These are phyloP conservation scores for Hyaloscypha variabilis DNA, from an alignment of 495 filamentous ascomycete genomes.

Conservation along the genomic window DNA sequence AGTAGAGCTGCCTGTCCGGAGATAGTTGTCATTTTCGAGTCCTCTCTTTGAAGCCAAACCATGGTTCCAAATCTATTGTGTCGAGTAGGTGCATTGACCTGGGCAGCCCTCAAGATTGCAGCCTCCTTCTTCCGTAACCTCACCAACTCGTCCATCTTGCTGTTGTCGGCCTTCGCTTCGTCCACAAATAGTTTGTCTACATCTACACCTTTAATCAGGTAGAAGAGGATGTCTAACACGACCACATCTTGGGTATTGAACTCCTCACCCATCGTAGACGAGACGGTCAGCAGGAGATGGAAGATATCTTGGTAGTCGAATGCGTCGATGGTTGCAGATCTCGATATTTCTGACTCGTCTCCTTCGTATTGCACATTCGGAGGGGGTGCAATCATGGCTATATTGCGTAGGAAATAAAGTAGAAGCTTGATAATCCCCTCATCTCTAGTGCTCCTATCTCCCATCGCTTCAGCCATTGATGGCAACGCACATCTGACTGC, in stretches of 20 bases:
- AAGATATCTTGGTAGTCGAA: conserved; percentile 91
- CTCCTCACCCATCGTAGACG: conserved; percentile 89
- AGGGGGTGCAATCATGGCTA: conserved; percentile 79
- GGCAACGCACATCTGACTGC: conserved; percentile 82
- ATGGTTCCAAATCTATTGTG: conserved; percentile 97
- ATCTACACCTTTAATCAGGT: conserved; percentile 88
- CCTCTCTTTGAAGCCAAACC: conserved; percentile 92
- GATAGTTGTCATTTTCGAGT: conserved; percentile 78
- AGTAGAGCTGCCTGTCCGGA: conserved; percentile 81
- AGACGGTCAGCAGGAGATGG: conserved; percentile 77
- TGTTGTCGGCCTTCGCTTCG: conserved; percentile 65
- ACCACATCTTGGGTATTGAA: conserved; percentile 86
- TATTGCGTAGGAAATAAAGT: conserved; percentile 85
- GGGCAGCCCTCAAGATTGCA: conserved; percentile 75
- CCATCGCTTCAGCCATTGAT: conserved; percentile 76
- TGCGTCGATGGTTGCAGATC: conserved; percentile 84
- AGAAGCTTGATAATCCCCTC: conserved; percentile 93
- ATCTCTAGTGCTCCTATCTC: conserved; percentile 77
- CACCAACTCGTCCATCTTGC: conserved; percentile 72
- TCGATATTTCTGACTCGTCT: conserved; percentile 86
- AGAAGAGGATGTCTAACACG: conserved; percentile 87
- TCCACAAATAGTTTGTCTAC: conserved; percentile 84
- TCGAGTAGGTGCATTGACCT: conserved; percentile 78
- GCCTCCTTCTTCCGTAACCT: conserved; percentile 77
- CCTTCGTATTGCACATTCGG: conserved; percentile 55